Evolutionary conservation across 352 stramenopile genomes (phyloP), one percentile per base, ranked within the genome.

Genomic region (Phytophthora tentaculata): DNA sequence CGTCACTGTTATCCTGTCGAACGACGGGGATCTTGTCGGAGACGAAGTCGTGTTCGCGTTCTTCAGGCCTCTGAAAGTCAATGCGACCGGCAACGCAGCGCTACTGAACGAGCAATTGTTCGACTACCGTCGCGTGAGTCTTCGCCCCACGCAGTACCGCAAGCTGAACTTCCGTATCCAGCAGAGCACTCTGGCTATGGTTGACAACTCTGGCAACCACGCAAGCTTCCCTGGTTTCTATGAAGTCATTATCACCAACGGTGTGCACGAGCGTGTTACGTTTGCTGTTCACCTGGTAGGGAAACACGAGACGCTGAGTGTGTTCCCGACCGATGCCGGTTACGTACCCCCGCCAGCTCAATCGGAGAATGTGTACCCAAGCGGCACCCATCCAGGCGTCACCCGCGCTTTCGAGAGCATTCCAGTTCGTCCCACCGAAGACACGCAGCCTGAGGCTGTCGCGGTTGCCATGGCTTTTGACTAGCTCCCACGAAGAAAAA

Each of bases 21-120:
- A 94, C 45, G 78, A 85, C 28, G 86, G 86, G 12, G 35, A 72
- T 17, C 54, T 79, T 6, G 72, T 64, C 4, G 86, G 79, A 16
- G 86, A 92, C 37, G 86, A 94, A 72, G 81, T 94, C n/a, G 71
- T 94, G 43, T 80, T 94, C 60, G 86, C 81, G 16, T 93, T 86
- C 63, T 94, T 94, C 63, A 83, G 84, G 4, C 84, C 86, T 8
- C 61, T 94, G 4, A 74, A 78, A 10, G 78, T 81, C 10, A 77
- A 88, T 47, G 76, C 71, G 19, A 92, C 83, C 0, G 86, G 84
- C 10, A 75, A 76, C 1, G 86, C 74, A 22, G 83, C 75, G 47
- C 65, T 89, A 23, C 69, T 94, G 39, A 92, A 94, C 62, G 74
- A 93, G 69, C 86, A 94, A 61, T 68, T 94, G 29, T 93, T 94